phyloP scores from a whole-genome alignment of 2,329 filamentous ascomycete genomes.

The Xylariaceae sp. region DNA sequence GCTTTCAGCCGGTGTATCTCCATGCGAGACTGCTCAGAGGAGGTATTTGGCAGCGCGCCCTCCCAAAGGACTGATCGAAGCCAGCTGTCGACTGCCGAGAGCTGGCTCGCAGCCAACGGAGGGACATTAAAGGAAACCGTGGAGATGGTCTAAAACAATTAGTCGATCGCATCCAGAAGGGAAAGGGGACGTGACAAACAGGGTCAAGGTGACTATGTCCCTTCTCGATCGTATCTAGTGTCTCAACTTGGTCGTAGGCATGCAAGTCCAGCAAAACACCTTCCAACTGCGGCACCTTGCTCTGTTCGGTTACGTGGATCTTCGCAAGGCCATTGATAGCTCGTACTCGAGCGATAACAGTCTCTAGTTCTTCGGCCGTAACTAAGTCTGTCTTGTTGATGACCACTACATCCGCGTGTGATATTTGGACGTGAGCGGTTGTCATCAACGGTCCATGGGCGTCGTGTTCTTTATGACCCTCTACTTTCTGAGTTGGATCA shows the following conservation, averaged over 20 bases:
- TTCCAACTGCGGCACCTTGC: conserved; percentile 74
- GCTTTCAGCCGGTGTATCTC: conserved; percentile 90
- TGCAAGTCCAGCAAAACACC: conserved; percentile 85
- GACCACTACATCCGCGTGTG: conserved; percentile 89
- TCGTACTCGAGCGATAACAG: conserved; percentile 63
- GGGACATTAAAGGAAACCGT: conserved; percentile 70
- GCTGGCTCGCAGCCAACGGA: conserved; percentile 49
- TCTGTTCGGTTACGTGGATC: conserved; percentile 74
- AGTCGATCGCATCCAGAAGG: conserved; percentile 4
- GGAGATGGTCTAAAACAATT: conserved; percentile 63
- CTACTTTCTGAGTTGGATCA: conserved; percentile 55
- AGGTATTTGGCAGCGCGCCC: conserved; percentile 48
- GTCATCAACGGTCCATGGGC: conserved; percentile 67
- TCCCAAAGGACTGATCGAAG: conserved; percentile 84
- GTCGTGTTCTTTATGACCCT: conserved; percentile 46
- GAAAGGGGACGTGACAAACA: conserved; percentile 42
- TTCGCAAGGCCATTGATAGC: conserved; percentile 89
- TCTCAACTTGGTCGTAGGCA: conserved; percentile 79
- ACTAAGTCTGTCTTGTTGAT: conserved; percentile 93
- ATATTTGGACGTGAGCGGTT: conserved; percentile 92
- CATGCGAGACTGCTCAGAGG: conserved; percentile 42
- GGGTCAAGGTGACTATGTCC: conserved; percentile 90
- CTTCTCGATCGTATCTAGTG: conserved; percentile 64
- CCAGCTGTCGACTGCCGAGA: conserved; percentile 71
- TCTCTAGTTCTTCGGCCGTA: conserved; percentile 59